Conservation (phyloP, 345 rosid genomes). For the Erucastrum elatum region DNA sequence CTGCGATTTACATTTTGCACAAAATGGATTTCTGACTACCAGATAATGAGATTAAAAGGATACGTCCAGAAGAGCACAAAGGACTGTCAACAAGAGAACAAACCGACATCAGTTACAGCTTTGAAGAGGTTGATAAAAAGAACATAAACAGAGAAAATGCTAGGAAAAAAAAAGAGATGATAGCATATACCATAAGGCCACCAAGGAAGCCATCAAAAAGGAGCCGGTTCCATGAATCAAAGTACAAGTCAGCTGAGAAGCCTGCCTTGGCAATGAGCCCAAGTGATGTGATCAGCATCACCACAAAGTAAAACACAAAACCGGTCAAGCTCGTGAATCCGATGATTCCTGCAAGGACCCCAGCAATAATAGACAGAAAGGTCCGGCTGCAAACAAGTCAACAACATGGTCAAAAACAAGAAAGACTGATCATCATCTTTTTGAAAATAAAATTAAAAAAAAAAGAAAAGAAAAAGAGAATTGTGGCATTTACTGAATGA, state of each 20-base stretch:
- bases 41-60: background rate
- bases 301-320: conserved; percentile 71
- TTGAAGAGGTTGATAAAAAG: background rate
- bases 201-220: conserved; percentile 80
- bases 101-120: background rate
- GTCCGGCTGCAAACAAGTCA: conserved; percentile 71
- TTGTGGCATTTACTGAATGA: conserved; percentile 4
- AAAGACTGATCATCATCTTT: background rate
- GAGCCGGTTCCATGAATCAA: conserved; percentile 73
- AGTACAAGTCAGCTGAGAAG: conserved; percentile 73
- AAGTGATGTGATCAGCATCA: conserved; percentile 82
- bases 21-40: no score
- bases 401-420: background rate
- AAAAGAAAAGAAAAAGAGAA: background rate
- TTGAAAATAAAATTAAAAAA: background rate
- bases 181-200: conserved; percentile 82
- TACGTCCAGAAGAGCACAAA: background rate
- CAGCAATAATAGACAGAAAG: conserved; percentile 85
- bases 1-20: no score
- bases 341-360: conserved; percentile 84
- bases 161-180: background rate
- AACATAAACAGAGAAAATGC: background rate
- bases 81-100: background rate
- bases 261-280: conserved; percentile 85
- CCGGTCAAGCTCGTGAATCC: conserved; percentile 88